Evolutionary conservation across 495 filamentous ascomycete species (phyloP).

Genomic region (Pseudevernia furfuracea): DNA sequence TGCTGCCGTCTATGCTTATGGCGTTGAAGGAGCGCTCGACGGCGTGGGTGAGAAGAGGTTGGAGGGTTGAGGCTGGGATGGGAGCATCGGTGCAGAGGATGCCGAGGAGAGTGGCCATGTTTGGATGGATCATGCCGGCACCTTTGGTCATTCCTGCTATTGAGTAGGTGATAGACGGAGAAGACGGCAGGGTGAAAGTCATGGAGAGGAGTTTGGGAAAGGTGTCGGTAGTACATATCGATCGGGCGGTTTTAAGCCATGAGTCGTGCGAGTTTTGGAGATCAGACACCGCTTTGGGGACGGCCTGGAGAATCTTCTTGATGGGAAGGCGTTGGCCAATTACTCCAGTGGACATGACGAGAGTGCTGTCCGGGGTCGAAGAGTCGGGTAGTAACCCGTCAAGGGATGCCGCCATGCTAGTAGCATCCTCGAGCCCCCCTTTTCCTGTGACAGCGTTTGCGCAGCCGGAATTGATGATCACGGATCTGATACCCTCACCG

Average conservation of each 20-base stretch:
- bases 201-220: constrained; percentile 92
- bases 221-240: constrained; percentile 98
- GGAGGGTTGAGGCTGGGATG: constrained; percentile 60
- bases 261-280: constrained; percentile 69
- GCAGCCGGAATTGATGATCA: constrained; percentile 92
- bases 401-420: constrained; percentile 63
- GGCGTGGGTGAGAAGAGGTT: constrained; percentile 61
- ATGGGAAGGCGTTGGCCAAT: constrained; percentile 94
- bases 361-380: constrained; percentile 44
- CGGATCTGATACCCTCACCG: constrained; percentile 65
- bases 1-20: constrained; percentile 95
- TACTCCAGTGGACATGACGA: constrained; percentile 97
- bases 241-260: constrained; percentile 75
- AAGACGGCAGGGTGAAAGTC: constrained; percentile 78
- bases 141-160: constrained; percentile 97
- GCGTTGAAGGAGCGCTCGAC: constrained; percentile 88
- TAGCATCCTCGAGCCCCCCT: constrained; percentile 82
- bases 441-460: constrained; percentile 97
- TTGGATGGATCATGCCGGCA: constrained; percentile 98
- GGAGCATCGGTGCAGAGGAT: constrained; percentile 91
- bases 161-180: constrained; percentile 63
- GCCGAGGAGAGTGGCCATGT: constrained; percentile 95
- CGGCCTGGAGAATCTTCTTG: constrained; percentile 73
- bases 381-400: constrained; percentile 51
- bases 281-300: constrained; percentile 63